Percentiles rank a stretch among this genome's conserved stretches.
These are phyloP conservation scores for Wickerhamiella lipophila DNA, from an alignment of 805 yeast genomes.

Conservation along the genomic window DNA sequence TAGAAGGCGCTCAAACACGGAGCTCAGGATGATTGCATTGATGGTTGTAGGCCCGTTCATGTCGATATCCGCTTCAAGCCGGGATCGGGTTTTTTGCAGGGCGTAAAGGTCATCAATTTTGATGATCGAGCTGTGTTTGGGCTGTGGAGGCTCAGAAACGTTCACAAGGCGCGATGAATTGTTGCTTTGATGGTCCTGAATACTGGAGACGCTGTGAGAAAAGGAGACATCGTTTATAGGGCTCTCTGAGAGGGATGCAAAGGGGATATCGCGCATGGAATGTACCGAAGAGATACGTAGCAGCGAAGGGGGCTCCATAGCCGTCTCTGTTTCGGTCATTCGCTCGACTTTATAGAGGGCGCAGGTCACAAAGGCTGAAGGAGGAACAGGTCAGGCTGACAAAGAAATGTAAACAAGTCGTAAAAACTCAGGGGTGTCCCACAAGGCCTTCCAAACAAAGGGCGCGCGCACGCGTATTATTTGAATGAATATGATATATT, in stretches of 20 bases:
- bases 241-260: constrained; percentile 11
- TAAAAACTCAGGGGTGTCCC: neutral
- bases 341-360: neutral
- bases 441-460: neutral
- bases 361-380: constrained; percentile 1
- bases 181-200: constrained; percentile 1
- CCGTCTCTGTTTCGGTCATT: constrained; percentile 4
- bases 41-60: constrained; percentile 5
- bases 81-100: neutral
- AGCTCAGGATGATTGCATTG: constrained; percentile 11
- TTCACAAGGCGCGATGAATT: constrained; percentile 2
- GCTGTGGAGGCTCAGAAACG: neutral
- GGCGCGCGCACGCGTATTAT: no score
- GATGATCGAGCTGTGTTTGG: constrained; percentile 7
- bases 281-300: constrained; percentile 16
- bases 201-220: neutral
- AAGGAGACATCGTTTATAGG: neutral
- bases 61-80: constrained; percentile 6
- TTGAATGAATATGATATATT: no score
- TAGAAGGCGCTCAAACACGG: constrained; percentile 11
- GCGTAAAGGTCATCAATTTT: constrained; percentile 6
- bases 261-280: constrained; percentile 22
- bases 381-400: constrained; percentile 2
- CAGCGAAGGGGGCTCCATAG: constrained; percentile 7
- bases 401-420: neutral